Evolutionary conservation across 23 red algal species (phyloP), one percentile per base, ranked within the genome.

Genomic region (Gracilaria vermiculophylla): DNA sequence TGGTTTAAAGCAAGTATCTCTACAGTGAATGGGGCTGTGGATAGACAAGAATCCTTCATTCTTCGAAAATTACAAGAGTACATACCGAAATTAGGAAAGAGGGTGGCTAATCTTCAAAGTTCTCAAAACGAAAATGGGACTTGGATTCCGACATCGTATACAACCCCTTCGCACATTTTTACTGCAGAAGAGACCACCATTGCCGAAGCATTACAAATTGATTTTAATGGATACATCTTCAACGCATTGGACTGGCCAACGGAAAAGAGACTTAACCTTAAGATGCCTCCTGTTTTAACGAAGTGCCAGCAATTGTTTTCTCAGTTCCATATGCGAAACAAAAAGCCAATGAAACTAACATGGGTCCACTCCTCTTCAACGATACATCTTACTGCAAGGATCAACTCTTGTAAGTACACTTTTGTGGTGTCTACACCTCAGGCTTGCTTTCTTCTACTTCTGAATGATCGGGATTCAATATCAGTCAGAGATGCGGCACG

Each of bases 331-430:
- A 71, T 85, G 80, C 61, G 69, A 4, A 49, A 90, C 85, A 80
- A 81, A 29, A 78, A 90, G 69, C 53, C 79, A 16, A 77, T 81
- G 44, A 76, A 76, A 52, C 54, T 97, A 25, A 69, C 71, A 16
- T 97, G 94, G 94, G 77, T 89, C 34, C 78, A 92, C 45, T 51
- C 52, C n/a, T 53, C 86, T 34, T 85, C 88, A 2, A 76, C 55
- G 10, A 75, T 91, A 19, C 76, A 52, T 60, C 58, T 91, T 36
- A 81, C 35, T 3, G 87, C 44, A 54, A 76, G 47, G 53, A 39
- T 88, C 10, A 35, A 37, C 32, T 16, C 8, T 14, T 50, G 29
- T 17, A 57, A 80, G n/a, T 86, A 97, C 60, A 47, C 86, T 11
- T 45, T 85, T 16, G 53, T 69, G 55, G 55, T 93, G 62, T 90